A percentile compares a stretch with the other conserved stretches of the same genome.
Evolutionary conservation across 768 basidiomycete genomes (phyloP).

Genomic region (Amanita pseudoporphyria): DNA sequence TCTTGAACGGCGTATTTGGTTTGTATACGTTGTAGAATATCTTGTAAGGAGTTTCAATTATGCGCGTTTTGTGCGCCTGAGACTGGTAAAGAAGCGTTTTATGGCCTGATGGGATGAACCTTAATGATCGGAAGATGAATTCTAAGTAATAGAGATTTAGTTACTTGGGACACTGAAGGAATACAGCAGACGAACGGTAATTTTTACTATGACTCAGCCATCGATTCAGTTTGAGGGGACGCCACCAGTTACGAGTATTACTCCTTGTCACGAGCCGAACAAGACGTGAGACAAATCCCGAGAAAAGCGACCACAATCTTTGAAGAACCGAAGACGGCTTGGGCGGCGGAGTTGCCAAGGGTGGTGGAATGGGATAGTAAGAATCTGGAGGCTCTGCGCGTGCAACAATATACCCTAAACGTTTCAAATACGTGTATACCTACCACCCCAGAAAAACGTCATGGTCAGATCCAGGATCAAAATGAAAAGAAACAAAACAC

Average conservation of each 20-base stretch:
- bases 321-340: constrained; percentile 21
- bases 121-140: constrained; percentile 56
- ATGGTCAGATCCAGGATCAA: constrained; percentile 1
- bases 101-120: constrained; percentile 65
- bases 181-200: constrained; percentile 32
- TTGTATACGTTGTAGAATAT: constrained; percentile 91
- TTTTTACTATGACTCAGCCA: constrained; percentile 43
- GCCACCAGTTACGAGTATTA: constrained; percentile 54
- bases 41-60: constrained; percentile 48
- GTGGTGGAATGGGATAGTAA: constrained; percentile 41
- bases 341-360: constrained; percentile 14
- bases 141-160: constrained; percentile 28
- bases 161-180: background rate
- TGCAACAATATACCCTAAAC: constrained; percentile 84
- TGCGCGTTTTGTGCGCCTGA: constrained; percentile 10
- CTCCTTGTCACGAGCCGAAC: constrained; percentile 18
- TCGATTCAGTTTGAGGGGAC: constrained; percentile 37
- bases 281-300: constrained; percentile 23
- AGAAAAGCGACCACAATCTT: constrained; percentile 24
- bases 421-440: constrained; percentile 90
- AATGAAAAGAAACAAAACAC: background rate
- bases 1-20: constrained; percentile 77
- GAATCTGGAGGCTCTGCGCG: constrained; percentile 55
- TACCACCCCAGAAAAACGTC: constrained; percentile 24
- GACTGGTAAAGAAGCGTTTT: constrained; percentile 28